Evolutionary conservation across 1,139 yeast species (phyloP), one percentile per base, ranked within the genome.

Genomic region (Saccharomyces uvarum): DNA sequence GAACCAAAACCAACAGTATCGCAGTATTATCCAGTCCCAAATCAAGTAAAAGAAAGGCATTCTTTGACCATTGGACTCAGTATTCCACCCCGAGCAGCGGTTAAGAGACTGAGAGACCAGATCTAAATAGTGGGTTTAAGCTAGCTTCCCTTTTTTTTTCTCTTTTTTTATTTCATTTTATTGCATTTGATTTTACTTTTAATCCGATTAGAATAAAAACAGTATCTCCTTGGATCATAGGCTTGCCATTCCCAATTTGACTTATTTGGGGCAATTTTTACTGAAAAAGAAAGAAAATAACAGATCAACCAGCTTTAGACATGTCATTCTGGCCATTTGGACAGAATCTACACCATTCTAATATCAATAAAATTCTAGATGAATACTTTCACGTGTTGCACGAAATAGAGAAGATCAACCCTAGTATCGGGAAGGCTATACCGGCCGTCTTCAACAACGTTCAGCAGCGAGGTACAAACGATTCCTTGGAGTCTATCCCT

Each of bases 251-350:
- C 26, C 44, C 29, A 32, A n/a, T 32, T 13, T 32, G 7, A 5
- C 6, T n/a, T 3, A 9, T 49, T 33, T 38, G 21, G 42, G 14
- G 11, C 42, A 38, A 21, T 19, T 29, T 27, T n/a, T 16, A 14
- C 8, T 4, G 8, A 16, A 16, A 49, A 8, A 33, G 16, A 16
- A 14, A 38, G 16, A 9, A 7, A 38, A 9, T 14, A 9, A 49
- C 21, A 26, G 42, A 38, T 31, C 38, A 14, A 28, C 11, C 11
- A 14, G 7, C 19, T 24, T 32, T 19, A 46, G 51, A 41, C 27
- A 76, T 76, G 79, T 75, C 79, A 33, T 74, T 74, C 61, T 76
- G 79, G 79, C 79, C 78, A 47, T 75, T 76, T 63, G 77, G 78
- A 64, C 75, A 72, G 58, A 72, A 68, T 56, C 64, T 70, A 32